A percentile compares a stretch with the other conserved stretches of the same genome.
phyloP scores from a whole-genome alignment of 805 yeast genomes.

The Saccharomycopsis sp. region DNA sequence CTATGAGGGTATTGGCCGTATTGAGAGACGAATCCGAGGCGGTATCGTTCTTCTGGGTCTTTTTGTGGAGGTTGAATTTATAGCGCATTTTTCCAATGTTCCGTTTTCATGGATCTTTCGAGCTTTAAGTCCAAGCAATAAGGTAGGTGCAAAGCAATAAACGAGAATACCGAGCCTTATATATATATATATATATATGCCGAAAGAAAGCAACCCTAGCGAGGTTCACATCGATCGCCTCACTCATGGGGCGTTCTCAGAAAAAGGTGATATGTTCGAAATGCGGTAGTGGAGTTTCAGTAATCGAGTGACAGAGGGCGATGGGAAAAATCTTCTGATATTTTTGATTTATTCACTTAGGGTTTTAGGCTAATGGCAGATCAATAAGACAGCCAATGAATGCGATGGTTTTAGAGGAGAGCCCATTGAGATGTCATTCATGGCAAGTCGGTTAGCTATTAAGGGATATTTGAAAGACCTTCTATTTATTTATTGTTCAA shows the following conservation, averaged over 20 bases:
- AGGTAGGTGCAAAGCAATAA: not conserved
- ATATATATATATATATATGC: not conserved
- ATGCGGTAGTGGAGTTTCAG: not conserved
- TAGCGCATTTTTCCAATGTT: not conserved
- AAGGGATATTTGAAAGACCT: no score
- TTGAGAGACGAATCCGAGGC: not conserved
- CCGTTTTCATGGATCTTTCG: not conserved
- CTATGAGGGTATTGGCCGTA: not conserved
- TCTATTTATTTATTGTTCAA: no score
- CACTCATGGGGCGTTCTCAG: not conserved
- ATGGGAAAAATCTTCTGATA: not conserved
- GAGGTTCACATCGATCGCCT: not conserved
- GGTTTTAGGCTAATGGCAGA: not conserved
- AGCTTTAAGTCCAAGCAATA: not conserved
- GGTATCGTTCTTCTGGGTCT: not conserved
- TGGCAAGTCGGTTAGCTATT: no score
- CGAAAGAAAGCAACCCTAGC: not conserved
- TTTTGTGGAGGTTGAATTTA: not conserved
- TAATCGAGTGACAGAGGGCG: not conserved
- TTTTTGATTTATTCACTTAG: conserved; percentile 2
- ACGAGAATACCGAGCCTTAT: not conserved
- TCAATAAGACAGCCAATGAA: not conserved
- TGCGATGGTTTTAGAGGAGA: not conserved
- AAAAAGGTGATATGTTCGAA: not conserved
- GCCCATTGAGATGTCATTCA: no score